Evolutionary conservation across 345 rosid genomes (phyloP).

Genomic region (Stellera chamaejasme): DNA sequence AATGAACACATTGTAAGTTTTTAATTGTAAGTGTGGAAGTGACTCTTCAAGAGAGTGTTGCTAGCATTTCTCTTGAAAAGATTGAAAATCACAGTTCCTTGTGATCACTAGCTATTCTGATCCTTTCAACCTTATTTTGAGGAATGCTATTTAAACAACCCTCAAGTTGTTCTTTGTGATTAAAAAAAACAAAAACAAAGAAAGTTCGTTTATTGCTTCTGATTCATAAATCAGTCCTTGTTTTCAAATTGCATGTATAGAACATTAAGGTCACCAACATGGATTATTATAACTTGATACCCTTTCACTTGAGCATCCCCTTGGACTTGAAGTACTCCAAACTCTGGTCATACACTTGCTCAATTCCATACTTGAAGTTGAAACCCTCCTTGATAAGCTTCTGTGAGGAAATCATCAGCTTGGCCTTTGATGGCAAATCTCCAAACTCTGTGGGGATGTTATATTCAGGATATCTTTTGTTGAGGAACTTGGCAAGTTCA

Average conservation of each 20-base stretch:
- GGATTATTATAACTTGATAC: not conserved
- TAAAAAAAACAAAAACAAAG: too few species aligned
- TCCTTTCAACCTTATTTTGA: too few species aligned
- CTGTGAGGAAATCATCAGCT: conserved; percentile 54
- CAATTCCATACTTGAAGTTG: conserved; percentile 54
- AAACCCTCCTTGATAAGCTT: conserved; percentile 71
- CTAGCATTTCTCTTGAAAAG: too few species aligned
- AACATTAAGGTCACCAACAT: not conserved
- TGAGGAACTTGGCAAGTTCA: conserved; percentile 53
- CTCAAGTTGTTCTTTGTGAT: too few species aligned
- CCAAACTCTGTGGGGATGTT: conserved; percentile 65
- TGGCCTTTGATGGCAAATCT: conserved; percentile 50
- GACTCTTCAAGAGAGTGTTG: too few species aligned
- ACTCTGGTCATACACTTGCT: conserved; percentile 69
- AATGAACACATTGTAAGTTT: too few species aligned
- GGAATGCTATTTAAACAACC: too few species aligned
- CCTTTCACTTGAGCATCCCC: conserved; percentile 34
- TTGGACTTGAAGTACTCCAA: conserved; percentile 42
- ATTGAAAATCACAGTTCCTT: too few species aligned
- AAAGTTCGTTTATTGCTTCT: too few species aligned
- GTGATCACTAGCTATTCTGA: too few species aligned
- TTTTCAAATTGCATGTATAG: not conserved
- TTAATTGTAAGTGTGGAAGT: too few species aligned
- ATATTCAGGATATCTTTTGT: conserved; percentile 54
- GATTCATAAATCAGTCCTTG: too few species aligned